Percentiles rank a stretch among this genome's conserved stretches.
These are phyloP conservation scores for Dimocarpus longan DNA, from an alignment of 345 rosid genomes.

Conservation along the genomic window DNA sequence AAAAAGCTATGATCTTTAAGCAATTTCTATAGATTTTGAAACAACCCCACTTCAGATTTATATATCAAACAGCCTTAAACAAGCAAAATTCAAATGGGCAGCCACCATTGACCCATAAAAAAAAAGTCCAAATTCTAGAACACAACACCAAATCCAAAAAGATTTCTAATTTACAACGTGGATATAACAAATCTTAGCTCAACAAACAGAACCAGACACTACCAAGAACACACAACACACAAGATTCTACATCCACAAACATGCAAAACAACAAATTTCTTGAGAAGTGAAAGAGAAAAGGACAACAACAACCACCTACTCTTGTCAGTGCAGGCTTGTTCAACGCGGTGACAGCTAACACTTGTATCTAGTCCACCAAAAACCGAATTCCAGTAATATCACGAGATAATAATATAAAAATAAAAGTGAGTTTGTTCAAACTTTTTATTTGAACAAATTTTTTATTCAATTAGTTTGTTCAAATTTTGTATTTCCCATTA, in stretches of 20 bases:
- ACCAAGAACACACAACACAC: slow-evolving; percentile 9
- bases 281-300: slow-evolving; percentile 4
- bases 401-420: no score
- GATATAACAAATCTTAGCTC: slow-evolving; percentile 7
- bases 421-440: no score
- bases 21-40: slow-evolving; percentile 9
- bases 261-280: neutral
- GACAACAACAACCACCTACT: neutral
- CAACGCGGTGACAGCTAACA: slow-evolving; percentile 12
- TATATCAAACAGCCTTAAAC: slow-evolving; percentile 5
- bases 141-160: neutral
- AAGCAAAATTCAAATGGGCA: slow-evolving; percentile 13
- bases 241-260: neutral
- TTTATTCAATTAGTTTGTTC: no score
- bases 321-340: neutral
- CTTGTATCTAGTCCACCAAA: neutral
- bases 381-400: neutral
- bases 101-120: slow-evolving; percentile 23
- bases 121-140: neutral
- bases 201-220: slow-evolving; percentile 8
- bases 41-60: neutral
- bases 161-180: slow-evolving; percentile 7
- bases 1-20: slow-evolving; percentile 13
- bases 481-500: no score
- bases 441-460: no score